Evolutionary conservation across 1,284 basidiomycete species (phyloP).

Genomic region (Puccinia triticina): DNA sequence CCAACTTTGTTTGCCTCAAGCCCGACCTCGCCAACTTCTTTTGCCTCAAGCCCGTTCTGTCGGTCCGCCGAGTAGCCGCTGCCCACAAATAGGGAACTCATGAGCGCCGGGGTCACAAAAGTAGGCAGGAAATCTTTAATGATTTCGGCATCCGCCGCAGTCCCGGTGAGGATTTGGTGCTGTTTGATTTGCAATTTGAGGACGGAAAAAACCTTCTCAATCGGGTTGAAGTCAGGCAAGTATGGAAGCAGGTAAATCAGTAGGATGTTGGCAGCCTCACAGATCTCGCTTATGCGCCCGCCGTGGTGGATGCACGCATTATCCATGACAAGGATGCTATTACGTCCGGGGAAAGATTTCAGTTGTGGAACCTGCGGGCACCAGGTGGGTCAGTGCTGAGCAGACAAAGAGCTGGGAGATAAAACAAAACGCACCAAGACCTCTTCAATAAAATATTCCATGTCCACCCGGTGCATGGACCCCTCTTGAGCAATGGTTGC

Average conservation of each 20-base stretch:
- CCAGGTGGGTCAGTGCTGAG: too few species aligned
- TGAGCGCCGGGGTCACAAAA: neutral
- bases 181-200: neutral
- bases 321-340: slow-evolving; percentile 1
- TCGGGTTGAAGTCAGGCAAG: slow-evolving; percentile 16
- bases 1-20: too few species aligned
- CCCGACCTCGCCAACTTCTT: too few species aligned
- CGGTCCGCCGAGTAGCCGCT: neutral
- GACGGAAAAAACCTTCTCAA: neutral
- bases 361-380: neutral
- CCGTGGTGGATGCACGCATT: neutral
- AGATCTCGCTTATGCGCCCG: neutral
- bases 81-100: neutral
- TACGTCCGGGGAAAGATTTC: neutral
- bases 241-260: neutral
- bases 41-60: too few species aligned
- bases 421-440: neutral
- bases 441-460: slow-evolving; percentile 8
- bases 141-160: neutral
- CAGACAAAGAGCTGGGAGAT: neutral
- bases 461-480: neutral
- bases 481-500: neutral
- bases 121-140: neutral
- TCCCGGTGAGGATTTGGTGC: neutral
- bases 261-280: neutral